These are phyloP conservation scores for Pleurotus giganteus DNA, from an alignment of 768 basidiomycete species.

Conservation along the genomic window DNA sequence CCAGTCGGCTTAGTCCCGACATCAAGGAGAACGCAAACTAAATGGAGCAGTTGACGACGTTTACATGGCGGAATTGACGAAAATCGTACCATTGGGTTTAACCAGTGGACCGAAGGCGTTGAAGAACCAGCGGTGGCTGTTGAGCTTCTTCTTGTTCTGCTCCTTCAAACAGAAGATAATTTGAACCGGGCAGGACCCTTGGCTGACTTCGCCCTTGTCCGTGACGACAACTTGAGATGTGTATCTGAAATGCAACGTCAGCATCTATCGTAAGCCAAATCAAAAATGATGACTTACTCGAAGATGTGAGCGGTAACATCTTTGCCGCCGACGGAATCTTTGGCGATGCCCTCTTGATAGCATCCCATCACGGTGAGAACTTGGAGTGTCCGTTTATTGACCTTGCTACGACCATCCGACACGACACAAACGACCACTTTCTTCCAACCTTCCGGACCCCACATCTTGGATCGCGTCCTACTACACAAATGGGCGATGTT, in stretches of 20 bases:
- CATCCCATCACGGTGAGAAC: constrained; percentile 86
- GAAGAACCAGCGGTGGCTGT: constrained; percentile 97
- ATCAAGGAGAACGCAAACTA: constrained; percentile 88
- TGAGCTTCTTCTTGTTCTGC: constrained; percentile 96
- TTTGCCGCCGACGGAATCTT: constrained; percentile 84
- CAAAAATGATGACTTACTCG: constrained; percentile 48
- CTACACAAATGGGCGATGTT: constrained; percentile 79
- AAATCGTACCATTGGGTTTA: constrained; percentile 67
- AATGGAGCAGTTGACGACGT: constrained; percentile 1
- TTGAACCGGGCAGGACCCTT: constrained; percentile 78
- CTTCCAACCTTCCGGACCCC: constrained; percentile 90
- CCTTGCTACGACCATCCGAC: constrained; percentile 81
- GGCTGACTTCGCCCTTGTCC: constrained; percentile 75
- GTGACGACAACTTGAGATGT: constrained; percentile 79
- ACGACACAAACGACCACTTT: constrained; percentile 88
- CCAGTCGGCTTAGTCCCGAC: constrained; percentile 95
- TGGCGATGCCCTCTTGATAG: constrained; percentile 88
- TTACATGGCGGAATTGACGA: background rate
- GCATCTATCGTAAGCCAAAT: background rate
- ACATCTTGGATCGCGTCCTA: constrained; percentile 68
- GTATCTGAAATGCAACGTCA: constrained; percentile 42
- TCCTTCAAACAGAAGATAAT: constrained; percentile 91
- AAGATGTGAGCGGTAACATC: constrained; percentile 94
- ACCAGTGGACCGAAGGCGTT: constrained; percentile 91
- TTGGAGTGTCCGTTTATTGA: constrained; percentile 90